Evolutionary conservation across 441 rosid genomes (phyloP), one percentile per base, ranked within the genome.

Genomic region (Populus hybrid): DNA sequence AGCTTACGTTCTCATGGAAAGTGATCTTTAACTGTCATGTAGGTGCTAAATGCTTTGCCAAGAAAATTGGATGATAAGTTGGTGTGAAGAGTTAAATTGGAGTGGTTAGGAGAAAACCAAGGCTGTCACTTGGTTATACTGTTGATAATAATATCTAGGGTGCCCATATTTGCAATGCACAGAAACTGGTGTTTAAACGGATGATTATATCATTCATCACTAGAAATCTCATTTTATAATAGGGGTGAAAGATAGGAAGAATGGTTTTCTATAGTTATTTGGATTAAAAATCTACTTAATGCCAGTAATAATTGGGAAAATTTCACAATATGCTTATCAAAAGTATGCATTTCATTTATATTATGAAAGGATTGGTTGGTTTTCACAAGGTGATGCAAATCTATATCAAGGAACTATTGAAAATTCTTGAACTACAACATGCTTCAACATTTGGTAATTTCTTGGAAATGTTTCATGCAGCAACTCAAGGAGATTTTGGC

Each of bases 401-500:
- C 29, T 29, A 67, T 67, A 35, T 3, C 31, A 63, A 59, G 33
- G 6, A 45, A 31, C 9, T 53, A 11, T 42, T 64, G 59, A 9
- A 56, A 26, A 50, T 40, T 70, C 10, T 12, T 16, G 12, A 73
- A 38, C 28, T 11, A 16, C 21, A 56, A 45, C 61, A 42, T 53
- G 21, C n/a, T 33, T 71, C 50, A 23, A 12, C 12, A 21, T 31
- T 40, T 76, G 36, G 59, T 64, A 38, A 63, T 59, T 65, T 66
- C 18, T 40, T 74, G 76, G 38, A 77, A 64, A 45, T 45, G 59
- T 77, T 78, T 74, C 56, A n/a, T 85, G 84, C 89, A 95, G 99
- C 95, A 90, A 91, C 92, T 95, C 73, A 92, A 78, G 86, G 91
- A 92, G 82, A 84, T 95, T 24, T 85, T 95, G 84, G 90, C 90